phyloP scores from a whole-genome alignment of 2,329 filamentous ascomycete species.

The Diaporthe vaccinii region DNA sequence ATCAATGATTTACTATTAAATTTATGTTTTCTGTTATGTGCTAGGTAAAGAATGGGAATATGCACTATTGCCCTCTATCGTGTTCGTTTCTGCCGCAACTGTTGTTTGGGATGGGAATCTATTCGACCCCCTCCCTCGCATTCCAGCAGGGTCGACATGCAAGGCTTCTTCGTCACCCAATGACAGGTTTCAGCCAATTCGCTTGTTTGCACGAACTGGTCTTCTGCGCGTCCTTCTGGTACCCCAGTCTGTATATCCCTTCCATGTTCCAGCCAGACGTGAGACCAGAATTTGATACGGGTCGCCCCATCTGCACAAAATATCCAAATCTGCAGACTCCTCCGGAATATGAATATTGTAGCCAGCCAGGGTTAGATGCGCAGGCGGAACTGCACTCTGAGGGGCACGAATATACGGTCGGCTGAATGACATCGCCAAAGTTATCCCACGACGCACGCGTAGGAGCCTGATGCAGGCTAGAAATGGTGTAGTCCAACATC shows the following conservation, averaged over 20 bases:
- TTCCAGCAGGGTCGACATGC: not conserved
- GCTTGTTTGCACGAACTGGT: conserved; percentile 3
- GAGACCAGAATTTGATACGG: not conserved
- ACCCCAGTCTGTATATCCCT: not conserved
- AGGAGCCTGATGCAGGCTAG: too few species aligned
- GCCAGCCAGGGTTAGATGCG: not conserved
- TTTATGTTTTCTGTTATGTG: not conserved
- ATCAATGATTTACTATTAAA: not conserved
- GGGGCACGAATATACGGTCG: too few species aligned
- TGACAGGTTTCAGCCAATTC: not conserved
- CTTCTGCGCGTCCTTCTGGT: not conserved
- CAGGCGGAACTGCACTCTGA: not conserved
- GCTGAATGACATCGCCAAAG: too few species aligned
- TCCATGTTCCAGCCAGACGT: not conserved
- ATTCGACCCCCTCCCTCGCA: not conserved
- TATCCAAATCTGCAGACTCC: not conserved
- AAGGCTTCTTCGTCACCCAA: not conserved
- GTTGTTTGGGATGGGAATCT: not conserved
- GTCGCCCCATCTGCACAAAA: conserved; percentile 4
- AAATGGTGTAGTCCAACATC: too few species aligned
- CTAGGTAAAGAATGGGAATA: too few species aligned
- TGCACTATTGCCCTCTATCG: too few species aligned
- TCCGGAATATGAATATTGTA: not conserved
- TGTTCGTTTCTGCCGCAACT: not conserved
- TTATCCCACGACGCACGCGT: too few species aligned